phyloP scores from a whole-genome alignment of 257 asterid genomes.

The Leonotis leonurus region DNA sequence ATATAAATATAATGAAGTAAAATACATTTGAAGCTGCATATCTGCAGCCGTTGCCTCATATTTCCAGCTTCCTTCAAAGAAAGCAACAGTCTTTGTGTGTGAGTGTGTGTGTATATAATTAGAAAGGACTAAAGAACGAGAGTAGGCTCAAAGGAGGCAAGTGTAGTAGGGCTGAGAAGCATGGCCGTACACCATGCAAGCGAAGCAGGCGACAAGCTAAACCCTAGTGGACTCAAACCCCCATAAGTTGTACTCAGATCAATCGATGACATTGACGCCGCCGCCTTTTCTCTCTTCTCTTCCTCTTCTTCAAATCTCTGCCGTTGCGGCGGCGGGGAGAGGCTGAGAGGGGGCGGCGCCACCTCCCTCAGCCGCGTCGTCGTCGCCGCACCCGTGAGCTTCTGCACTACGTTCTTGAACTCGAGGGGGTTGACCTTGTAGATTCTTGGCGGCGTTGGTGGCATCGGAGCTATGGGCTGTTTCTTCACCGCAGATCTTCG shows the following conservation, averaged over 20 bases:
- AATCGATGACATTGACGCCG: too few species aligned
- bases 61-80: too few species aligned
- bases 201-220: conserved; percentile 48
- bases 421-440: conserved; percentile 39
- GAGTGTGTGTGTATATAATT: too few species aligned
- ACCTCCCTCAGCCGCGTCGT: conserved; percentile 30
- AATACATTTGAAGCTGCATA: too few species aligned
- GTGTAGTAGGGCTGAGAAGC: conserved; percentile 44
- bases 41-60: too few species aligned
- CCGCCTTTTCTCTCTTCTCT: too few species aligned
- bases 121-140: conserved; percentile 21
- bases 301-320: background rate
- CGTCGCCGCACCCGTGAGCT: conserved; percentile 41
- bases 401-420: conserved; percentile 56
- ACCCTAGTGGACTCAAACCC: conserved; percentile 32
- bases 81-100: too few species aligned
- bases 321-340: conserved; percentile 12
- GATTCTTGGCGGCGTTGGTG: conserved; percentile 47
- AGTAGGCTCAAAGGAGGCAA: conserved; percentile 32
- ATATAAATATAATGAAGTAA: too few species aligned
- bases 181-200: conserved; percentile 51
- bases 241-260: too few species aligned
- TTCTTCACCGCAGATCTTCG: conserved; percentile 34
- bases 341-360: conserved; percentile 57
- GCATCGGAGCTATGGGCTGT: conserved; percentile 54